These are phyloP conservation scores for Pseudisothecium myosuroides DNA, from an alignment of 225 moss, liverwort and hornwort genomes.

Conservation along the genomic window DNA sequence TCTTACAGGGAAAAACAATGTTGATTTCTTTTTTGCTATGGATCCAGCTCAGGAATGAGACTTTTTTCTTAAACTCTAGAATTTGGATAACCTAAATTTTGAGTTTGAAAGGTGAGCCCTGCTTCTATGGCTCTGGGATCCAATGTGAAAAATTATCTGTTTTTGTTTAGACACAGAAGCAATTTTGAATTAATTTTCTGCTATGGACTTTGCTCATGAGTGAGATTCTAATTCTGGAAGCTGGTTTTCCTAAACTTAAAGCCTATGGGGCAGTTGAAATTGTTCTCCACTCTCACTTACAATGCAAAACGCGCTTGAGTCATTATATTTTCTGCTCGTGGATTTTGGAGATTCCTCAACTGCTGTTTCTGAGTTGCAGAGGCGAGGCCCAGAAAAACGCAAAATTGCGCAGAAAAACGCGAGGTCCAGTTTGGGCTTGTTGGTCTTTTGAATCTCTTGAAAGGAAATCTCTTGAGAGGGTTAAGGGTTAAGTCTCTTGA, in stretches of 20 bases:
- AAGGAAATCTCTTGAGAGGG: not conserved
- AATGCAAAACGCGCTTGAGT: not conserved
- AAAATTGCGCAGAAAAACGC: not conserved
- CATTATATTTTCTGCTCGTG: not conserved
- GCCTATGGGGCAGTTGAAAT: not conserved
- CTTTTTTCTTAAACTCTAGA: not conserved
- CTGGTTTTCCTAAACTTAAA: not conserved
- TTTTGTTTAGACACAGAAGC: not conserved
- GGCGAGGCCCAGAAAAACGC: constrained; percentile 38
- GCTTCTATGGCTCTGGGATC: not conserved
- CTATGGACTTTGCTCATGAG: not conserved
- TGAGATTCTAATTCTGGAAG: not conserved
- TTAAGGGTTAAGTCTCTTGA: not conserved
- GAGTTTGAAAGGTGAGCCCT: not conserved
- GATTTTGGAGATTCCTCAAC: not conserved
- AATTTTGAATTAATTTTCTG: not conserved
- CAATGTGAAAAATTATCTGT: not conserved
- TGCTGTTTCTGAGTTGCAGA: constrained; percentile 10
- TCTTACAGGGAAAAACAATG: not conserved
- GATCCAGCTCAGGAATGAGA: not conserved
- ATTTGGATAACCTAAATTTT: not conserved
- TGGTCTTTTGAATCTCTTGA: not conserved
- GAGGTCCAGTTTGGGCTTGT: not conserved
- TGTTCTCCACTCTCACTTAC: not conserved
- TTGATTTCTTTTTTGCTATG: not conserved